Evolutionary conservation across 306 rosid genomes (phyloP).

Genomic region (Casuarina cunninghamiana): DNA sequence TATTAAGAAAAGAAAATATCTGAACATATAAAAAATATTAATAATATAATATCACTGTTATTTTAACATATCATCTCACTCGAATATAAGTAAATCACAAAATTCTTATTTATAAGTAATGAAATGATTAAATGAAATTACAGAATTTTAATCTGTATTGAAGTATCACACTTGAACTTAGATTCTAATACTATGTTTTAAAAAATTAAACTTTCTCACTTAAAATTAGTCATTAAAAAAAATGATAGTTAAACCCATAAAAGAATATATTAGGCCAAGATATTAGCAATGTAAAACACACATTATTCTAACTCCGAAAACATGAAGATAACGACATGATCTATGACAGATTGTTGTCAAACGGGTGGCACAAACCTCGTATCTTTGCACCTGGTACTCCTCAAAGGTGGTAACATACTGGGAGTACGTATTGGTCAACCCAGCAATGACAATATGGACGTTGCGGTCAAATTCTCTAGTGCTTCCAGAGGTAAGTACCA

Average conservation of each 20-base stretch:
- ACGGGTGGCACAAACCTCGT: constrained; percentile 61
- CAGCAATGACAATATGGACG: constrained; percentile 72
- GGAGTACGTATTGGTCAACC: constrained; percentile 83
- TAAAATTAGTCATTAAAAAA: no score
- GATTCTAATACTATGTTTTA: no score
- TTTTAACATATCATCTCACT: no score
- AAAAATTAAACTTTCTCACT: no score
- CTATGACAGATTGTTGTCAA: not conserved
- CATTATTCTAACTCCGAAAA: not conserved
- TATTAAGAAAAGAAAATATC: no score
- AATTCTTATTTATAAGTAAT: not conserved
- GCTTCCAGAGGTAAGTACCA: constrained; percentile 40
- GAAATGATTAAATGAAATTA: not conserved
- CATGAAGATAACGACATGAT: not conserved
- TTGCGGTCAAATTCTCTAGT: constrained; percentile 38
- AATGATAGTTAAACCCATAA: not conserved
- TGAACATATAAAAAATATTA: no score
- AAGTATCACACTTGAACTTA: not conserved
- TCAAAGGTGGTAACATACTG: constrained; percentile 83
- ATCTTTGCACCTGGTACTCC: constrained; percentile 87
- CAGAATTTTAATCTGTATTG: not conserved
- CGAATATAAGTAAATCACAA: no score
- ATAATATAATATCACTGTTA: no score
- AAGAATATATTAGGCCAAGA: no score
- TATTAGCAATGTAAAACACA: no score